Base-by-base conservation (phyloP, 2,329 filamentous ascomycete genomes). In the Fusarium veterinarium region DNA sequence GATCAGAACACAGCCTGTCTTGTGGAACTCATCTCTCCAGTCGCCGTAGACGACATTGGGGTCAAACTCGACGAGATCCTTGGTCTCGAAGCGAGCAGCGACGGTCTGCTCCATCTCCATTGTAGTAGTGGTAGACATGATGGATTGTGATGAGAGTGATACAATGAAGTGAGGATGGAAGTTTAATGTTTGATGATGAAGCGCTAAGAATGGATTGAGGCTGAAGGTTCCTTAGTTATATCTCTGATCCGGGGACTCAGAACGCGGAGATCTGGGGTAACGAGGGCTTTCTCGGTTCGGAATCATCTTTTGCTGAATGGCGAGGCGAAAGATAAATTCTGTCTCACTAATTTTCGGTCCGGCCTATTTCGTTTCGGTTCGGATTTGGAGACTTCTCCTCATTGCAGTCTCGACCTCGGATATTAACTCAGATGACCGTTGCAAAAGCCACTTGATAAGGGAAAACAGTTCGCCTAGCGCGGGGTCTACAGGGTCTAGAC, bases 11-110 rank as follows among this genome's bases (percentile, higher is more conserved):
- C 73, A 75, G 20, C 73, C 73, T n/a, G 49, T 49, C 70, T 72
- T 71, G 73, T 75, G 73, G 51, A 75, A 75, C 30, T 75, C 73
- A 35, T 75, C 73, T 23, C 73, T 42, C 73, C 73, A 75, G 57
- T 75, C 73, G 13, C 70, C 73, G n/a, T 75, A 75, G 37, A 60
- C 57, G 23, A 33, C 25, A 38, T 40, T 74, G n/a, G 71, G 49
- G 37, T 75, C 73, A 17, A 75, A 75, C 6, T 73, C 64, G 35
- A 75, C 69, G 42, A 75, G 52, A 44, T 75, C 73, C 58, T 75
- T 75, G 41, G 73, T 75, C 64, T 75, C 73, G 44, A 69, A 75
- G 16, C 52, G 73, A 41, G 73, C 57, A 28, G 67, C 73, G 52
- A 75, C 71, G 28, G 73, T 75, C 30, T 72, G 70, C 31, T 71